Evolutionary conservation across 352 stramenopile species (phyloP).

Genomic region (Plasmopara viticola): DNA sequence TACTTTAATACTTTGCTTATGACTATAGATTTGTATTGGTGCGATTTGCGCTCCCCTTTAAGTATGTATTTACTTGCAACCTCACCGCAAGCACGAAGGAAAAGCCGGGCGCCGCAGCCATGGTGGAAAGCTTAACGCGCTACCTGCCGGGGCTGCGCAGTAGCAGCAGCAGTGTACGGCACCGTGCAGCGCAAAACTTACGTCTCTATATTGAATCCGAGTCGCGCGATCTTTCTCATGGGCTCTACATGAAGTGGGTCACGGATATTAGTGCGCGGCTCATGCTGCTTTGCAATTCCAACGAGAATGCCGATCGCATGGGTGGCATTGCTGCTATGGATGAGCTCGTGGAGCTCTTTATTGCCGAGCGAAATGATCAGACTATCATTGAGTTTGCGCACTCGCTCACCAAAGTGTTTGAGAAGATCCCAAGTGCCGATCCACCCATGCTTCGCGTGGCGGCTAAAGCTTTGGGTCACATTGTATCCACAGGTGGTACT

Average conservation of each 20-base stretch:
- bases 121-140: slow-evolving; percentile 61
- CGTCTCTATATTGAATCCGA: slow-evolving; percentile 83
- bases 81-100: slow-evolving; percentile 11
- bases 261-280: slow-evolving; percentile 75
- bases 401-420: slow-evolving; percentile 81
- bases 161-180: slow-evolving; percentile 50
- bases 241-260: slow-evolving; percentile 83
- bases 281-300: slow-evolving; percentile 80
- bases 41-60: slow-evolving; percentile 6
- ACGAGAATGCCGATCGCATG: slow-evolving; percentile 72
- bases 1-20: not conserved
- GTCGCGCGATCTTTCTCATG: slow-evolving; percentile 78
- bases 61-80: slow-evolving; percentile 11
- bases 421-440: slow-evolving; percentile 79
- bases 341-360: slow-evolving; percentile 85
- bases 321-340: slow-evolving; percentile 85
- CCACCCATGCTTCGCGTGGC: slow-evolving; percentile 63
- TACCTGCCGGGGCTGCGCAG: slow-evolving; percentile 75
- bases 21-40: not conserved
- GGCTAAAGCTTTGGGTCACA: slow-evolving; percentile 78
- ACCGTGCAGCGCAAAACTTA: slow-evolving; percentile 65
- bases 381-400: slow-evolving; percentile 87
- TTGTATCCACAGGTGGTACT: slow-evolving; percentile 80
- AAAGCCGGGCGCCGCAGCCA: slow-evolving; percentile 12
- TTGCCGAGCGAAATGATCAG: slow-evolving; percentile 84